phyloP scores from a whole-genome alignment of 176 grass and related monocot species.

The Zoysia japonica region DNA sequence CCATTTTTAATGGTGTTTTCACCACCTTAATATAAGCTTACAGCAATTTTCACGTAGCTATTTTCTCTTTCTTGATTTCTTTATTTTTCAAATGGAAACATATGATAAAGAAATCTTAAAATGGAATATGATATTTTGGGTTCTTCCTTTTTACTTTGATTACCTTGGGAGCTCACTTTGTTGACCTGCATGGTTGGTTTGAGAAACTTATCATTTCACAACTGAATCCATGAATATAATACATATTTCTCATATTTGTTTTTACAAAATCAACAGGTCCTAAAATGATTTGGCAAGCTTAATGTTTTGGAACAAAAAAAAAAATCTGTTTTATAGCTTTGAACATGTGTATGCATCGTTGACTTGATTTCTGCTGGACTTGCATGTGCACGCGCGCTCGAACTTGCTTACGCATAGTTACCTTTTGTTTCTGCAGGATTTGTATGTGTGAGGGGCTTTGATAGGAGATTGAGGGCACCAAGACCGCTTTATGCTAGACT shows the following conservation, averaged over 20 bases:
- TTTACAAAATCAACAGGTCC: background rate
- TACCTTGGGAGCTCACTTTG: background rate
- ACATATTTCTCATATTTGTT: background rate
- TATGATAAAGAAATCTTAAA: background rate
- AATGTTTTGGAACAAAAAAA: slow-evolving; percentile 6
- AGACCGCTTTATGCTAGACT: slow-evolving; percentile 71
- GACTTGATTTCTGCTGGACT: slow-evolving; percentile 19
- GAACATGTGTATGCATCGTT: background rate
- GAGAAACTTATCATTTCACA: background rate
- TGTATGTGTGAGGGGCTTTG: slow-evolving; percentile 73
- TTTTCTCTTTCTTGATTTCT: background rate
- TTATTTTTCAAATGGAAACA: background rate
- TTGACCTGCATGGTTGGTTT: slow-evolving; percentile 1
- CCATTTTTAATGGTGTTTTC: background rate
- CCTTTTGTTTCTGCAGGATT: slow-evolving; percentile 41
- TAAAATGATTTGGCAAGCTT: background rate
- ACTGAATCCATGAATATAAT: slow-evolving; percentile 16
- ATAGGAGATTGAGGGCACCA: slow-evolving; percentile 52
- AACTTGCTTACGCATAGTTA: slow-evolving; percentile 10
- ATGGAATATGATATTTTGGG: background rate
- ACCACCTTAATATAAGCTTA: background rate
- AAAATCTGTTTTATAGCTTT: slow-evolving; percentile 4
- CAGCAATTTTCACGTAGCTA: background rate
- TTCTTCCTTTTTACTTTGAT: slow-evolving; percentile 1
- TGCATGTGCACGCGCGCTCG: background rate